These are phyloP conservation scores for Anisodus tanguticus DNA, from an alignment of 257 asterid species.

Conservation along the genomic window DNA sequence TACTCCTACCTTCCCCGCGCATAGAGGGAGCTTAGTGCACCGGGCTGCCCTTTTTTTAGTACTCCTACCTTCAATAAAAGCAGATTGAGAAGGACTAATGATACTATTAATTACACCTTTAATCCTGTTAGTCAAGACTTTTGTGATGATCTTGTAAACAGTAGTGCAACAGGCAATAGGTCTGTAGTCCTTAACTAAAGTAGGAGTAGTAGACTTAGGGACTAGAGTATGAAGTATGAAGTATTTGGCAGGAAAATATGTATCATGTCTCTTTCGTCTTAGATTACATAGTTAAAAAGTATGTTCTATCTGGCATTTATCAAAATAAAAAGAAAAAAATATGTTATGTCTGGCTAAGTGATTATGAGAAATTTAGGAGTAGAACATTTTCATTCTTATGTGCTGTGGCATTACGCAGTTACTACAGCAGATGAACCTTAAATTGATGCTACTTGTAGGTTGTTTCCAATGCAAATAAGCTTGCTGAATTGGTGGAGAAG, in stretches of 20 bases:
- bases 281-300: neutral
- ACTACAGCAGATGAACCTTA: constrained; percentile 2
- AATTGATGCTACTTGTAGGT: constrained; percentile 44
- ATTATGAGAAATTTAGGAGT: neutral
- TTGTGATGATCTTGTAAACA: too few relatives aligned
- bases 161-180: too few relatives aligned
- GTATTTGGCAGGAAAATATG: neutral
- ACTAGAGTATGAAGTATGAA: neutral
- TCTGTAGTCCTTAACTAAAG: too few relatives aligned
- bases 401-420: neutral
- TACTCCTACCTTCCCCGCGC: too few relatives aligned
- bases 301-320: neutral
- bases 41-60: too few relatives aligned
- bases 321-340: neutral
- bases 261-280: neutral
- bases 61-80: too few relatives aligned
- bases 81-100: too few relatives aligned
- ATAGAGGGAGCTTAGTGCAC: too few relatives aligned
- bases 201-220: too few relatives aligned
- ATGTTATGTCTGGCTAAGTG: neutral
- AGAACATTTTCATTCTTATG: constrained; percentile 15
- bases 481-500: constrained; percentile 64
- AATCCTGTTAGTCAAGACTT: too few relatives aligned
- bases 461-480: constrained; percentile 68
- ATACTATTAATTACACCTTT: too few relatives aligned